phyloP scores from a whole-genome alignment of 768 basidiomycete genomes.

The Ramaria sp. region DNA sequence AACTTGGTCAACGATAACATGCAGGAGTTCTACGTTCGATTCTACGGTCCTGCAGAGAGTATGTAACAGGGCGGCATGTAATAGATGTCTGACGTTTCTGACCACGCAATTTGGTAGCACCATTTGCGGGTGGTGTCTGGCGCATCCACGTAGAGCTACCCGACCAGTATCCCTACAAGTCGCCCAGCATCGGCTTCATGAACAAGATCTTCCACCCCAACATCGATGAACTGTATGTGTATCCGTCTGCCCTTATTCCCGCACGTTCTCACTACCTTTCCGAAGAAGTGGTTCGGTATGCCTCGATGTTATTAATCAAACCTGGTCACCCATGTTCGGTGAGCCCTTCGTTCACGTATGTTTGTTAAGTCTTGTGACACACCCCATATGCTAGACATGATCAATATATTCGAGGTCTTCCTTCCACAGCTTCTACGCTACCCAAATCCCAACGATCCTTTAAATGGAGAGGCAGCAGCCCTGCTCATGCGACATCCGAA shows the following conservation, averaged over 20 bases:
- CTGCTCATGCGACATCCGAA: slow-evolving; percentile 96
- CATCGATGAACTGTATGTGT: slow-evolving; percentile 89
- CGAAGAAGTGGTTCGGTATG: slow-evolving; percentile 92
- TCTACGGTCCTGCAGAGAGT: slow-evolving; percentile 93
- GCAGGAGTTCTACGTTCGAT: slow-evolving; percentile 97
- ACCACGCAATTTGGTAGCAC: slow-evolving; percentile 41
- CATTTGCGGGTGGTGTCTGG: slow-evolving; percentile 97
- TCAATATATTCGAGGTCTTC: slow-evolving; percentile 99
- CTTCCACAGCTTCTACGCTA: slow-evolving; percentile 94
- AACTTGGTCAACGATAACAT: slow-evolving; percentile 96
- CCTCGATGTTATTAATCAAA: slow-evolving; percentile 97
- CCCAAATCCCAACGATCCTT: slow-evolving; percentile 95
- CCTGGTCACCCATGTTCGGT: slow-evolving; percentile 99
- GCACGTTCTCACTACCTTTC: slow-evolving; percentile 4
- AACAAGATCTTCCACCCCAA: slow-evolving; percentile 99
- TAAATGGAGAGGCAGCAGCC: slow-evolving; percentile 97
- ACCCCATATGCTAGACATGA: slow-evolving; percentile 61
- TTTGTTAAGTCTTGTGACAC: neutral
- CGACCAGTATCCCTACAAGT: slow-evolving; percentile 98
- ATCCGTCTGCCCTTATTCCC: neutral
- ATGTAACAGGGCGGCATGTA: slow-evolving; percentile 24
- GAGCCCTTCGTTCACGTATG: slow-evolving; percentile 17
- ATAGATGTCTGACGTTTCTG: neutral
- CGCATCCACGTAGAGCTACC: slow-evolving; percentile 99
- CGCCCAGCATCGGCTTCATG: slow-evolving; percentile 98